Base-by-base conservation (phyloP, 495 filamentous ascomycete genomes). In the Penicillium bialowiezense region DNA sequence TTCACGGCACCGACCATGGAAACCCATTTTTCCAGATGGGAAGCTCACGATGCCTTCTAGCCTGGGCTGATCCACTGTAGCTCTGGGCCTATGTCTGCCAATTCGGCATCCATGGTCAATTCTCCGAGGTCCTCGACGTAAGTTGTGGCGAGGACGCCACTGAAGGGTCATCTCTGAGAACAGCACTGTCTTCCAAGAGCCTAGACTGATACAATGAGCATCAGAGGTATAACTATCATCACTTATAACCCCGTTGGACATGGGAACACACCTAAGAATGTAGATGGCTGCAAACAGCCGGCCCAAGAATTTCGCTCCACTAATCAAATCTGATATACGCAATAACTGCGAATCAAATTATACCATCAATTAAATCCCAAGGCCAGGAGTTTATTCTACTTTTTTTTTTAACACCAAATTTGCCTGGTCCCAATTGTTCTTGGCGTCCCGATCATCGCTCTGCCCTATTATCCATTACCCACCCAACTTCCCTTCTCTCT, bases 391-490 rank as follows among this genome's bases (percentile, higher is more conserved):
- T n/a, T n/a, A n/a, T n/a, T n/a, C n/a, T n/a, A 20, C 4, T 17
- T 31, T 19, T 20, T 39, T 20, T 20, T 26, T 26, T 26, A 26
- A 26, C 3, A 26, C 23, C 23, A 26, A 26, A 26, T 26, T 26
- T 26, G 23, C 23, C 23, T 26, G 23, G 23, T 26, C 23, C 23
- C 23, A 26, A 26, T 15, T 38, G 12, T 33, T 40, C 51, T 55
- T 59, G 52, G 56, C 54, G 32, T 57, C 55, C n/a, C 55, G 55
- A 58, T 49, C 55, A 48, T 55, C 55, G 52, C 48, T 58, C 48
- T 47, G 35, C 50, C 47, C 50, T 53, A 46, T 46, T 52, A 32
- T 32, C 23, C 12, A 32, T 10, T 28, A 50, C 38, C 45, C 39
- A 50, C 52, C 58, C 58, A 58, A 61, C 54, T 48, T 56, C 54